phyloP scores from a whole-genome alignment of 768 basidiomycete genomes.

The Crucibulum laeve region DNA sequence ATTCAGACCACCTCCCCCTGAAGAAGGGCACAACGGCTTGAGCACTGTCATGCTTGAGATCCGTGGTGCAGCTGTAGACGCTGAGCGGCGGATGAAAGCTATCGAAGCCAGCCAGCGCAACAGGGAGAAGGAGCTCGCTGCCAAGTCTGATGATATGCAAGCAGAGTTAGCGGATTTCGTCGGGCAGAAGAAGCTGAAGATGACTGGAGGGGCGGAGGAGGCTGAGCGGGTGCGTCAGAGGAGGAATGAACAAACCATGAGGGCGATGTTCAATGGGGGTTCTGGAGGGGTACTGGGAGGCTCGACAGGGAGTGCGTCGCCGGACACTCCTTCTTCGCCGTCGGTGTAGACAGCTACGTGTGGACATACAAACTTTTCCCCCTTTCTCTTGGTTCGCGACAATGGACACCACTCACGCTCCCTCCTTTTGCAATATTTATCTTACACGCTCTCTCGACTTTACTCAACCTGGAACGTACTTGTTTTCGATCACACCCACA shows the following conservation, averaged over 20 bases:
- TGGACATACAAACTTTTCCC: too few relatives aligned
- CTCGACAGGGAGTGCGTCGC: neutral
- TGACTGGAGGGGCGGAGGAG: constrained; percentile 95
- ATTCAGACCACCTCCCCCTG: constrained; percentile 59
- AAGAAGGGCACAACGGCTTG: constrained; percentile 64
- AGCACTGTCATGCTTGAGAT: constrained; percentile 90
- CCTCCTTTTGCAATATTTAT: constrained; percentile 16
- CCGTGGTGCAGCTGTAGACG: constrained; percentile 75
- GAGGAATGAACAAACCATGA: constrained; percentile 79
- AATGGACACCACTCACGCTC: constrained; percentile 14
- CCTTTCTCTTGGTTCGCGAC: constrained; percentile 7
- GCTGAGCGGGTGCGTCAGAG: constrained; percentile 83
- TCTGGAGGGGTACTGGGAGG: constrained; percentile 1
- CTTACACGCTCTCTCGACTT: too few relatives aligned
- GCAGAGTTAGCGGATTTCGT: constrained; percentile 86
- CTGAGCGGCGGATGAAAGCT: constrained; percentile 82
- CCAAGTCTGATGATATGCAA: constrained; percentile 77
- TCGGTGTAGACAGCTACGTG: neutral
- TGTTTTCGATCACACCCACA: too few relatives aligned
- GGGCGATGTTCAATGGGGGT: constrained; percentile 70
- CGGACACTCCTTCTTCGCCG: neutral
- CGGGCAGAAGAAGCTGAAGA: constrained; percentile 79
- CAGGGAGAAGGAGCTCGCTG: constrained; percentile 71
- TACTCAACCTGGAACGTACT: too few relatives aligned
- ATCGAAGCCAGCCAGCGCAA: constrained; percentile 86